Conservation (phyloP, 805 yeast species). For the Candida palmyrensis region DNA sequence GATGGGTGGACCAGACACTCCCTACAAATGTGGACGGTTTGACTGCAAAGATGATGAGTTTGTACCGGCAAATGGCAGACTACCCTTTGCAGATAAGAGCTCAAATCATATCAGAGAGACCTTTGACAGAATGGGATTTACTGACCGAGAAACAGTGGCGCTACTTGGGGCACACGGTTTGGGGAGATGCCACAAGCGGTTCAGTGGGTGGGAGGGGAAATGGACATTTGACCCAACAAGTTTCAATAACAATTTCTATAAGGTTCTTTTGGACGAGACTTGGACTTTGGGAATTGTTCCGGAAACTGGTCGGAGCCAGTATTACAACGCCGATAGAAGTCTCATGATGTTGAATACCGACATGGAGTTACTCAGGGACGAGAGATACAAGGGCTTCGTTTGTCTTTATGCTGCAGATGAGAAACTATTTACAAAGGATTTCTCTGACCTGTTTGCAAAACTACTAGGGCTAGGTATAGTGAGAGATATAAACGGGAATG, state of each 20-base stretch:
- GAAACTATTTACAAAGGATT: conserved; percentile 56
- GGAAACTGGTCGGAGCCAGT: conserved; percentile 47
- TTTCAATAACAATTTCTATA: conserved; percentile 70
- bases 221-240: conserved; percentile 81
- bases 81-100: conserved; percentile 46
- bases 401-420: conserved; percentile 64
- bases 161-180: conserved; percentile 70
- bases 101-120: conserved; percentile 41
- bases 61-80: conserved; percentile 44
- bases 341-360: conserved; percentile 90
- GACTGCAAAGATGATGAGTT: conserved; percentile 24
- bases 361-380: conserved; percentile 60
- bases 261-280: conserved; percentile 31
- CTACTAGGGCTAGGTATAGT: conserved; percentile 71
- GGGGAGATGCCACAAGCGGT: conserved; percentile 68
- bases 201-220: conserved; percentile 82
- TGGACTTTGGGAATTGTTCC: conserved; percentile 44
- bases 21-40: conserved; percentile 50
- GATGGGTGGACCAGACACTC: conserved; percentile 58
- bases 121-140: conserved; percentile 51
- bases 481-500: conserved; percentile 10
- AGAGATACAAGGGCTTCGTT: conserved; percentile 55
- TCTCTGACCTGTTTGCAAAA: conserved; percentile 62
- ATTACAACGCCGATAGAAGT: conserved; percentile 58
- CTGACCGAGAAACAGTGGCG: conserved; percentile 69